These are phyloP conservation scores for Cadophora luteo-olivacea DNA, from an alignment of 2,329 filamentous ascomycete genomes.

Conservation along the genomic window DNA sequence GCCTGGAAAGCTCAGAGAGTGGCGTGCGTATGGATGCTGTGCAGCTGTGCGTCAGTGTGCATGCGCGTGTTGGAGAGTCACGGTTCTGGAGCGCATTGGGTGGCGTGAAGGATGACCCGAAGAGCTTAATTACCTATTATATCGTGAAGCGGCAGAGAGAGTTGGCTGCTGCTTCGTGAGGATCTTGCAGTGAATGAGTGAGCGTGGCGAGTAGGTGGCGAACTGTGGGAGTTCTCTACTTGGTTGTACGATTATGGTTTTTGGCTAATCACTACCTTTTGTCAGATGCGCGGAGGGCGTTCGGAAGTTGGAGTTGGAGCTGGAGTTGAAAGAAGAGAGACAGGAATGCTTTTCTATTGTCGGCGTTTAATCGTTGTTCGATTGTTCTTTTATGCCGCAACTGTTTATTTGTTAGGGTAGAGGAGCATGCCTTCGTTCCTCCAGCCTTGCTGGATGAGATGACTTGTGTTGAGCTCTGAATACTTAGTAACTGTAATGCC, in stretches of 20 bases:
- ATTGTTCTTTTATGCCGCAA: background rate
- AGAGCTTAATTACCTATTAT: constrained; percentile 82
- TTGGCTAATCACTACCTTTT: background rate
- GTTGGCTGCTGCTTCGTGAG: constrained; percentile 35
- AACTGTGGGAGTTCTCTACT: constrained; percentile 6
- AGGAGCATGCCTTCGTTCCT: background rate
- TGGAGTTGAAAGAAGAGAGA: background rate
- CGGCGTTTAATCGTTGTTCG: background rate
- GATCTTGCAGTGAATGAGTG: background rate
- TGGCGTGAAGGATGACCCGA: constrained; percentile 71
- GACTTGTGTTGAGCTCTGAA: too few relatives aligned
- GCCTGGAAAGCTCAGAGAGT: constrained; percentile 65
- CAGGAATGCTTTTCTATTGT: background rate
- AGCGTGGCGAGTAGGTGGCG: constrained; percentile 15
- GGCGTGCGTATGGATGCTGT: constrained; percentile 78
- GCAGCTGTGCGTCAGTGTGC: constrained; percentile 76
- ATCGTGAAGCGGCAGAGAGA: constrained; percentile 74
- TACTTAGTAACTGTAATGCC: constrained; percentile 9
- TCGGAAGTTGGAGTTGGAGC: constrained; percentile 13
- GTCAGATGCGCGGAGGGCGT: constrained; percentile 3
- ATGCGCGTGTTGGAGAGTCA: constrained; percentile 64
- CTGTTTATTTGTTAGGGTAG: constrained; percentile 1
- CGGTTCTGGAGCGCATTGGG: constrained; percentile 73
- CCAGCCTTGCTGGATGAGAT: background rate
- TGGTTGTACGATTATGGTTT: constrained; percentile 8